Base-by-base conservation (phyloP, 2,329 filamentous ascomycete genomes). In the Mycocentrospora acerina region DNA sequence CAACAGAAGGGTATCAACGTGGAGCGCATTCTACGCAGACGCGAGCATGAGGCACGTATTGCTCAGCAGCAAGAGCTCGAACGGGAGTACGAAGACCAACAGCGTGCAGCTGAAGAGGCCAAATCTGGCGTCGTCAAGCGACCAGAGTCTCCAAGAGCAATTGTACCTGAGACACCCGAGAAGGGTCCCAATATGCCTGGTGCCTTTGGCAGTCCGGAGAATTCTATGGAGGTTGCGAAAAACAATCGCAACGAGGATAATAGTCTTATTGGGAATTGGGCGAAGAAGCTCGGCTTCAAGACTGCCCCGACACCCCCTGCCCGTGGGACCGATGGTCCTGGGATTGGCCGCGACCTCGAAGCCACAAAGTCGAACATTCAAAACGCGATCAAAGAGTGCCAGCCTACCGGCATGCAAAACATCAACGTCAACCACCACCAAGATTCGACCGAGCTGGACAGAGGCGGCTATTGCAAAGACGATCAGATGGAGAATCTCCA, bases 1-100 rank as follows among this genome's bases (percentile, higher is more conserved):
- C 84, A 88, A 55, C 82, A 83, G 44, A 88, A 93, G 48, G 93
- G 93, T 2, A 97, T 96, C 74, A 97, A 98, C 53, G 93, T 98
- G 26, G 89, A 96, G 59, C 85, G 93, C 33, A 97, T 98, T 46
- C 76, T 98, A 15, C 82, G 88, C 25, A 85, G 85, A 37, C 94
- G 94, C 70, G 89, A 86, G 14, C 87, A 88, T 2, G 90, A 97
- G 66, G 88, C 88, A 5, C 81, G 88, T 35, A 83, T 97, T 49
- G 90, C 89, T 0, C 90, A 96, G 59, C 83, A 85, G 57, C 84
- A 84, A 57, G 88, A 95, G 59, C 80, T 85, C 49, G 79, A 81
- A 58, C 77, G 76, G 24, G 81, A 90, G 15, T 78, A 81, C 40
- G 79, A 85, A 52, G 78, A 79, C 48, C 70, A 73, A 46, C 72